phyloP scores from a whole-genome alignment of 768 basidiomycete species.

The Boletus sp. region DNA sequence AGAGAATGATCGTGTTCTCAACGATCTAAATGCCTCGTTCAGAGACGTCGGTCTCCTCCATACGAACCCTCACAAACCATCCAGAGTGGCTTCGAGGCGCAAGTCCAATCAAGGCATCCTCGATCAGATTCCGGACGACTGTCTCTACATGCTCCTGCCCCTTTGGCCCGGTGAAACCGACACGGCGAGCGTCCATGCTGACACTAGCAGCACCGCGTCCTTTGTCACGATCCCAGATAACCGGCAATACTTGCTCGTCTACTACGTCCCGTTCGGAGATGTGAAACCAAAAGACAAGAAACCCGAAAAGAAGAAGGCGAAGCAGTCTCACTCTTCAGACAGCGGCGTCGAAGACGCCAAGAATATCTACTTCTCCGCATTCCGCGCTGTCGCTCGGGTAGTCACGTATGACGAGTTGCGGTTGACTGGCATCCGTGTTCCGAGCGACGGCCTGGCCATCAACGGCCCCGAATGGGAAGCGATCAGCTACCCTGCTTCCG shows the following conservation, averaged over 20 bases:
- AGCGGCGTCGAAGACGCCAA: slow-evolving; percentile 37
- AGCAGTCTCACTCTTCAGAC: slow-evolving; percentile 31
- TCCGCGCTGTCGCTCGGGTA: slow-evolving; percentile 73
- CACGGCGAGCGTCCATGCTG: slow-evolving; percentile 31
- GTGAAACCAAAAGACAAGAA: slow-evolving; percentile 16
- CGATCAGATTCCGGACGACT: slow-evolving; percentile 61
- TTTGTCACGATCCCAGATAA: slow-evolving; percentile 44
- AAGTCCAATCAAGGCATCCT: slow-evolving; percentile 44
- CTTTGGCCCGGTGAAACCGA: slow-evolving; percentile 82
- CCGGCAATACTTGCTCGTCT: slow-evolving; percentile 74
- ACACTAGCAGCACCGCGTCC: slow-evolving; percentile 31
- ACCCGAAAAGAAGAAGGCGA: slow-evolving; percentile 32
- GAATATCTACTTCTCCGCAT: slow-evolving; percentile 55
- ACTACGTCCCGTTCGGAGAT: slow-evolving; percentile 61
- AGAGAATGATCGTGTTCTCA: slow-evolving; percentile 64
- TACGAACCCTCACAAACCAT: slow-evolving; percentile 40
- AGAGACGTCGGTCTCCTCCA: slow-evolving; percentile 78
- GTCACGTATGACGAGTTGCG: slow-evolving; percentile 71
- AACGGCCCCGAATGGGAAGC: slow-evolving; percentile 57
- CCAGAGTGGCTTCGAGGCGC: slow-evolving; percentile 18
- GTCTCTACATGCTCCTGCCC: slow-evolving; percentile 80
- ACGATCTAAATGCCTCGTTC: slow-evolving; percentile 72
- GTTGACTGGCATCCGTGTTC: slow-evolving; percentile 70
- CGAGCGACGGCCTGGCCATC: slow-evolving; percentile 66
- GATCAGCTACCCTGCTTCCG: slow-evolving; percentile 34